Evolutionary conservation across 2,329 filamentous ascomycete genomes (phyloP), one percentile per base, ranked within the genome.

Genomic region (Phialophora verrucosa): DNA sequence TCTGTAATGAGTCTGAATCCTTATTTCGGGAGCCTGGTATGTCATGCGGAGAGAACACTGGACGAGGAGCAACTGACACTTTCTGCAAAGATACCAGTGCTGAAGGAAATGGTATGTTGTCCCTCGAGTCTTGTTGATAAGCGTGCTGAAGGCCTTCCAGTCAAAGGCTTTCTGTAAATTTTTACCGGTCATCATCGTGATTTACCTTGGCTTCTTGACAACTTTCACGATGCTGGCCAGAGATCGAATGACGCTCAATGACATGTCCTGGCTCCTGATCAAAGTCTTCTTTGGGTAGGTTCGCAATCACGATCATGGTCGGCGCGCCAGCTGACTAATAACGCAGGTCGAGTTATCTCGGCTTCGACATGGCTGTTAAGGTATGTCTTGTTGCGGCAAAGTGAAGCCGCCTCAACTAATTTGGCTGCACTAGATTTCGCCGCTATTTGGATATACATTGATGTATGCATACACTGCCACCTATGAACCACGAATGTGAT

Each of bases 121-220:
- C 7, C 8, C 29, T 35, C n/a, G 4, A 12, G 10, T 14, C 53
- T 7, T 32, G 31, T 25, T 17, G 32, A 29, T 32, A 42, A 35
- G 2, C 4, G 57, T 35, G 38, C 65, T 57, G 27, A 69, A 58
- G 17, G n/a, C 49, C 32, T 54, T 42, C 67, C 56, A 87, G 86
- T 87, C 91, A 47, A 94, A 93, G 78, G 92, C 96, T 75, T 97
- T 97, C 75, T 78, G 93, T 76, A 93, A 93, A 74, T 96, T 95
- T 67, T 76, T 87, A 63, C 90, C 91, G 1, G 84, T 94, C 29
- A 91, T 96, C 51, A 81, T 92, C 56, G 90, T 96, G 62, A 81
- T 96, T 60, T 97, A 96, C 75, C 80, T 95, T 56, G 92, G 93
- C 55, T 97, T 97, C 78, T 80, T 97, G 38, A 96, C 93, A 0